Evolutionary conservation across 495 filamentous ascomycete genomes (phyloP).

Genomic region (Penicillium fimorum): DNA sequence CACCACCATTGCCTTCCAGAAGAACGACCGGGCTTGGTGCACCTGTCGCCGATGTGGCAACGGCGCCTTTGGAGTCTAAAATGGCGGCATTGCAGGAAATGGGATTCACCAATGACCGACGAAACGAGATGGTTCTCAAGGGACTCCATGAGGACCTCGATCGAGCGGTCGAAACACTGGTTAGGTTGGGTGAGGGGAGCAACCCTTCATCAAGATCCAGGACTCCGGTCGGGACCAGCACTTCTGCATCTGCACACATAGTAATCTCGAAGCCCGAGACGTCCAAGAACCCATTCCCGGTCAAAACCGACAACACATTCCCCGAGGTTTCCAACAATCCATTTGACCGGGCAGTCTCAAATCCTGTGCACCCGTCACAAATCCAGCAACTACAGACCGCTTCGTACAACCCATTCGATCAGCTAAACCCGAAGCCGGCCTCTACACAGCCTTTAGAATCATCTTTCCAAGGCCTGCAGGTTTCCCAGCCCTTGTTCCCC

Average conservation of each 20-base stretch:
- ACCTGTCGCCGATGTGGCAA: slow-evolving; percentile 57
- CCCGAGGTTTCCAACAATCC: slow-evolving; percentile 39
- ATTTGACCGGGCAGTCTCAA: slow-evolving; percentile 47
- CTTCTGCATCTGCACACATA: slow-evolving; percentile 20
- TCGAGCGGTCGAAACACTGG: slow-evolving; percentile 76
- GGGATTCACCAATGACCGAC: slow-evolving; percentile 84
- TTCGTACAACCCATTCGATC: slow-evolving; percentile 69
- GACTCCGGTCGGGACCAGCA: slow-evolving; percentile 33
- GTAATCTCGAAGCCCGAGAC: slow-evolving; percentile 18
- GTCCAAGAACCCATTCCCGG: slow-evolving; percentile 19
- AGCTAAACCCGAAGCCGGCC: slow-evolving; percentile 32
- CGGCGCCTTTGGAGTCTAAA: slow-evolving; percentile 63
- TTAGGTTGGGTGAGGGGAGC: slow-evolving; percentile 70
- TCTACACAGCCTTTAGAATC: slow-evolving; percentile 62
- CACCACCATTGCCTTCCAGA: slow-evolving; percentile 42
- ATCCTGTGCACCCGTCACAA: slow-evolving; percentile 27
- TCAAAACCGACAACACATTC: slow-evolving; percentile 3
- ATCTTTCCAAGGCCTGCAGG: slow-evolving; percentile 70
- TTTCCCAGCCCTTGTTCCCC: slow-evolving; percentile 73
- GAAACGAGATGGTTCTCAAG: slow-evolving; percentile 75
- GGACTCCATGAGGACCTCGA: slow-evolving; percentile 80
- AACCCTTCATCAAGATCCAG: slow-evolving; percentile 40
- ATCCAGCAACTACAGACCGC: slow-evolving; percentile 17
- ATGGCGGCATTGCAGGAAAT: slow-evolving; percentile 78
- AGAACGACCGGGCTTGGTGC: slow-evolving; percentile 67